Evolutionary conservation across 164 flowering plant genomes (phyloP).

Genomic region (Saururus chinensis): DNA sequence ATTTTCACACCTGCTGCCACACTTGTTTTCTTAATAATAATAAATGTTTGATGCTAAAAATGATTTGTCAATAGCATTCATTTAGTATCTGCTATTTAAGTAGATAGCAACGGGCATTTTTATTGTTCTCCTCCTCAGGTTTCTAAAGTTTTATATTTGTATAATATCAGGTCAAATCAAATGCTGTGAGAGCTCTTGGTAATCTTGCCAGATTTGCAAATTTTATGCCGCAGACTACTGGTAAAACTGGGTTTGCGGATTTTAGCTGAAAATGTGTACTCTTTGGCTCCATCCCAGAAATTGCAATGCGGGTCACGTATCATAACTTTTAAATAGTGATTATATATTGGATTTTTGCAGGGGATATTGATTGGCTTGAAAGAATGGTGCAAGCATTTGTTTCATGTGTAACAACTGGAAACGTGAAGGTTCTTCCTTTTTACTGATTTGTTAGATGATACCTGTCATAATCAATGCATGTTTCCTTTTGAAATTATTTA

Average conservation of each 20-base stretch:
- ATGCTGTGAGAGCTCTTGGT: conserved; percentile 98
- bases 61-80: too few species aligned
- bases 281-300: background rate
- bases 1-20: too few species aligned
- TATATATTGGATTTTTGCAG: background rate
- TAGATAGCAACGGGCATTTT: too few species aligned
- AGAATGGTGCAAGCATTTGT: conserved; percentile 80
- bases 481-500: too few species aligned
- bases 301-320: background rate
- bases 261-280: too few species aligned
- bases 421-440: conserved; percentile 62
- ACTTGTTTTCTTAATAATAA: too few species aligned
- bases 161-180: conserved; percentile 62
- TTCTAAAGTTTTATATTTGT: background rate
- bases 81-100: too few species aligned
- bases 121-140: too few species aligned
- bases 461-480: background rate
- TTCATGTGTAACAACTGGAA: conserved; percentile 90
- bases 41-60: too few species aligned
- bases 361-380: conserved; percentile 35
- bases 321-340: background rate
- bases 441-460: background rate
- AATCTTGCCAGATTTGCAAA: conserved; percentile 61
- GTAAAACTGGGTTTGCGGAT: conserved; percentile 12
- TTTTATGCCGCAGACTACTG: conserved; percentile 18